phyloP scores from a whole-genome alignment of 495 filamentous ascomycete genomes.

The Tuber calosporum region DNA sequence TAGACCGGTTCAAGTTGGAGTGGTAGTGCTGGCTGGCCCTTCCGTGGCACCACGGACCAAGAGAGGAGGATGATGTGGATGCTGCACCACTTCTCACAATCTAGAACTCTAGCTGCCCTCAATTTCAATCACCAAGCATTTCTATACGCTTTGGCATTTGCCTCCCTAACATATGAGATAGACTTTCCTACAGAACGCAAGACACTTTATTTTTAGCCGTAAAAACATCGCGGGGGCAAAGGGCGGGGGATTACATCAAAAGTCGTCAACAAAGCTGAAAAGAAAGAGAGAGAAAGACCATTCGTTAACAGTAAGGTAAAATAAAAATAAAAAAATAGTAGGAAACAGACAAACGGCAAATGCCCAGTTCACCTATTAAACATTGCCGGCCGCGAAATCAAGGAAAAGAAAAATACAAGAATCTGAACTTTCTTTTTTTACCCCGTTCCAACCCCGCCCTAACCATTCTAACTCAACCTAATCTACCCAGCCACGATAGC shows the following conservation, averaged over 20 bases:
- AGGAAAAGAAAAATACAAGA: conserved; percentile 24
- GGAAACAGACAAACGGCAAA: conserved; percentile 6
- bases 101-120: neutral
- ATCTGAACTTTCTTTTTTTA: conserved; percentile 28
- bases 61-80: neutral
- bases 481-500: conserved; percentile 12
- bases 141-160: neutral
- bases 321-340: conserved; percentile 13
- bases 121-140: neutral
- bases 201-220: neutral
- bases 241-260: conserved; percentile 3
- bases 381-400: neutral
- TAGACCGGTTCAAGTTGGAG: neutral
- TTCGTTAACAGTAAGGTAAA: conserved; percentile 14
- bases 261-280: conserved; percentile 8
- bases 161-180: neutral
- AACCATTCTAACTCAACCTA: conserved; percentile 29
- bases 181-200: neutral
- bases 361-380: conserved; percentile 1
- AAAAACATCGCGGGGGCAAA: neutral
- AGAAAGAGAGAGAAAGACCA: conserved; percentile 7
- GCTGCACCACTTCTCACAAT: neutral
- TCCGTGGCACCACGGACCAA: neutral
- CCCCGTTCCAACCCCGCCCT: conserved; percentile 6
- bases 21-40: neutral